Evolutionary conservation across 768 basidiomycete genomes (phyloP).

Genomic region (Serendipita sp.): DNA sequence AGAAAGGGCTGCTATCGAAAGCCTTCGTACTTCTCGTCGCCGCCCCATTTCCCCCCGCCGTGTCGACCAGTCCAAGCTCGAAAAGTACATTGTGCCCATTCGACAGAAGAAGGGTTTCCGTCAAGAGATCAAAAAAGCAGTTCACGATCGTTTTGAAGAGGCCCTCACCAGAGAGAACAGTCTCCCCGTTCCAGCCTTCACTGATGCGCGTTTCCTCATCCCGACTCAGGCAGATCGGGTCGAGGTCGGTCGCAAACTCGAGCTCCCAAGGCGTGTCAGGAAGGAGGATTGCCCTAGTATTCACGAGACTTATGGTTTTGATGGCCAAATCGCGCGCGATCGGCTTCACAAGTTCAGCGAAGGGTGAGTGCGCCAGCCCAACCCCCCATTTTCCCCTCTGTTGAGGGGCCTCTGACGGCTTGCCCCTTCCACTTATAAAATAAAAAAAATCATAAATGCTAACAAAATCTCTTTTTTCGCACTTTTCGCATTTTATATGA

Average conservation of each 20-base stretch:
- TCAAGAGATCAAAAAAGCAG: not conserved
- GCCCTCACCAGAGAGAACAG: not conserved
- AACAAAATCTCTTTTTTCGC: not conserved
- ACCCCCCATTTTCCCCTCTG: no score
- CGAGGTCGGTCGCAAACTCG: not conserved
- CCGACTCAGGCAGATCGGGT: not conserved
- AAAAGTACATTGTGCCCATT: slow-evolving; percentile 1
- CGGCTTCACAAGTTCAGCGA: not conserved
- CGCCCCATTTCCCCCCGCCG: not conserved
- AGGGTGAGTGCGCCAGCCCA: not conserved
- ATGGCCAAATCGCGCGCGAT: not conserved
- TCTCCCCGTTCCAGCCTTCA: not conserved
- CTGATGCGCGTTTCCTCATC: not conserved
- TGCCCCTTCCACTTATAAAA: not conserved
- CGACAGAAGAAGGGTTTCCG: not conserved
- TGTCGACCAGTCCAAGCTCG: not conserved
- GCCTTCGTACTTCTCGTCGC: not conserved
- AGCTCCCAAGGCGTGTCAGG: not conserved
- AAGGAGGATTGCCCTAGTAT: not conserved
- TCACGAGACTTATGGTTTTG: not conserved
- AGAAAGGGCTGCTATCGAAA: not conserved
- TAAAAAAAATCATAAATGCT: not conserved
- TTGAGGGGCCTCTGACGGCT: no score
- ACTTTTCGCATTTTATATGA: no score
- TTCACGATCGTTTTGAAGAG: not conserved